Conservation (phyloP, 768 basidiomycete species). For the Fistulinella prunicolor region DNA sequence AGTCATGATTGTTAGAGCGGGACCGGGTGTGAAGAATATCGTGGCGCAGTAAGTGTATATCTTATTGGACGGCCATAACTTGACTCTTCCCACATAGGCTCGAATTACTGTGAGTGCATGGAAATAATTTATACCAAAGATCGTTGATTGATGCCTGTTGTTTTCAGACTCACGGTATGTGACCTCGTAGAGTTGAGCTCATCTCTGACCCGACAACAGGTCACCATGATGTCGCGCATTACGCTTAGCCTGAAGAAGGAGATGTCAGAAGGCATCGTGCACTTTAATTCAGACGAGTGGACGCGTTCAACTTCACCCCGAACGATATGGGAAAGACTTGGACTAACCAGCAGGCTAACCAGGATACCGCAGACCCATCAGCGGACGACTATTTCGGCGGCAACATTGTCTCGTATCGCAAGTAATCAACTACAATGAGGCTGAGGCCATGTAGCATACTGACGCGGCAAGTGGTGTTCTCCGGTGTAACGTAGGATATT, state of each 20-base stretch:
- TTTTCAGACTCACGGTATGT: conserved; percentile 15
- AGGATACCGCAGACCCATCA: background rate
- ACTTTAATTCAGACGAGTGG: background rate
- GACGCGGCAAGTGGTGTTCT: no score
- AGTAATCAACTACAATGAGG: no score
- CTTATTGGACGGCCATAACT: background rate
- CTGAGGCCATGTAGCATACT: no score
- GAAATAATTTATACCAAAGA: conserved; percentile 16
- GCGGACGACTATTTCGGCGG: no score
- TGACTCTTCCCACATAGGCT: conserved; percentile 18
- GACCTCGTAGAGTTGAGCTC: background rate
- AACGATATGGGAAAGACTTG: no score
- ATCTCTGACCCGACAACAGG: conserved; percentile 27
- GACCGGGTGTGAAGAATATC: conserved; percentile 33
- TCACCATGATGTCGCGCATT: conserved; percentile 69
- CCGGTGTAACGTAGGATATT: background rate
- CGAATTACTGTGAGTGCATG: conserved; percentile 39
- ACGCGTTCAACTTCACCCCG: background rate
- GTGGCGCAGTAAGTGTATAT: conserved; percentile 28
- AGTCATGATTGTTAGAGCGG: conserved; percentile 36
- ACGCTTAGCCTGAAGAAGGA: conserved; percentile 56
- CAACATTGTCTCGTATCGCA: no score
- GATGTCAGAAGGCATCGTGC: background rate
- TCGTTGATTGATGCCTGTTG: conserved; percentile 36
- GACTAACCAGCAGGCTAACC: no score